Conservation (phyloP, 1,284 basidiomycete species). For the Meira miltonrushii region DNA sequence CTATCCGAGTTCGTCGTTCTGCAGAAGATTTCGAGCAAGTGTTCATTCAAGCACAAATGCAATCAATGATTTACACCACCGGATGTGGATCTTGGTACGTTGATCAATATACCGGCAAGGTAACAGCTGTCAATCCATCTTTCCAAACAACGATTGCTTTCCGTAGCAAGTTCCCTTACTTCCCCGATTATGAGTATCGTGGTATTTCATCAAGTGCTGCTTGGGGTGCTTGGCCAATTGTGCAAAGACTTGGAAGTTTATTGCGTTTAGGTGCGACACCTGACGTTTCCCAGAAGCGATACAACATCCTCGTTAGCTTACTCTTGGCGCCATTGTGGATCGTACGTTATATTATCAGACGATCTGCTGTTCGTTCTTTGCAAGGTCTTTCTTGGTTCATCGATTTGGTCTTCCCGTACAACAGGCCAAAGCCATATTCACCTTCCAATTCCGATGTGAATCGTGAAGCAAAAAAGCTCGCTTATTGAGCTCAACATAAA, state of each 20-base stretch:
- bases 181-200: constrained; percentile 4
- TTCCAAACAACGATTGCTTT: constrained; percentile 8
- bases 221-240: neutral
- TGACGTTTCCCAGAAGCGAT: neutral
- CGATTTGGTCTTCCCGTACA: neutral
- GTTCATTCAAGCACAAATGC: constrained; percentile 41
- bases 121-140: constrained; percentile 1
- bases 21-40: constrained; percentile 44
- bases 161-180: constrained; percentile 1
- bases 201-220: neutral
- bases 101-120: constrained; percentile 5
- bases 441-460: neutral
- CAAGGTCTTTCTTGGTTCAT: neutral
- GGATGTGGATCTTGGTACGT: constrained; percentile 13
- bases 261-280: constrained; percentile 1
- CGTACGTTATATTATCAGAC: neutral
- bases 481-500: no score
- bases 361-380: neutral
- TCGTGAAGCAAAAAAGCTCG: no score
- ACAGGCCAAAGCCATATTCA: neutral
- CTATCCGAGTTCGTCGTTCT: constrained; percentile 22
- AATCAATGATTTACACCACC: constrained; percentile 25
- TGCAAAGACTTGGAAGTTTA: neutral
- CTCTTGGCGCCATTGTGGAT: neutral
- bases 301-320: neutral